Base-by-base conservation (phyloP, 2,329 filamentous ascomycete species). In the Sphaerulina populicola region DNA sequence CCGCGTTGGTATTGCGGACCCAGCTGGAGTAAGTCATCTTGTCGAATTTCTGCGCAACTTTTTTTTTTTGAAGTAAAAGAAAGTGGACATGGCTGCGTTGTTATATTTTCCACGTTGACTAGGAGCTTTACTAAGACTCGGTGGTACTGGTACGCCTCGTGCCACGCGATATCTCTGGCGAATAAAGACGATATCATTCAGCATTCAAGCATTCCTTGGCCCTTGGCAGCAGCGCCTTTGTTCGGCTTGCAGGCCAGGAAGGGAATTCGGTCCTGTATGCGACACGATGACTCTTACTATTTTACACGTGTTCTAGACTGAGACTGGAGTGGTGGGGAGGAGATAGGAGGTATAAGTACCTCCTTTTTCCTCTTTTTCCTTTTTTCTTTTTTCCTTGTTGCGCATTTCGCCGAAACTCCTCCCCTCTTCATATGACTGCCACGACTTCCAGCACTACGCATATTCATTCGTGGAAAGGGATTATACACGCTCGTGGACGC, bases 1-100 rank as follows among this genome's bases (percentile, higher is more conserved):
- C 75, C 43, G 55, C 57, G 51, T 65, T 64, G 49, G 57, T 48
- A 21, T 56, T 57, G 41, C 59, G 56, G 11, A 61, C 53, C 59
- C 60, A 64, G 18, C 45, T 51, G 36, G 55, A 60, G 41, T 49
- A 57, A 27, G 42, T 51, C 55, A 55, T 57, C 7, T n/a, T 47
- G 47, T 10, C n/a, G n/a, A n/a, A n/a, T n/a, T n/a, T n/a, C n/a
- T n/a, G n/a, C n/a, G n/a, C n/a, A n/a, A n/a, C n/a, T n/a, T n/a
- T n/a, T n/a, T n/a, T n/a, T n/a, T n/a, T n/a, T n/a, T n/a, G n/a
- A n/a, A n/a, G n/a, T n/a, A n/a, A n/a, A n/a, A n/a, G n/a, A n/a
- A n/a, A n/a, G n/a, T n/a, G n/a, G 30, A 36, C 45, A 41, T 27
- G 40, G 21, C 18, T 36, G 23, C 14, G 15, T 5, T 41, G 18